Percentiles rank a stretch among this genome's conserved stretches.
phyloP scores from a whole-genome alignment of 257 asterid genomes.

The Fraxinus anomala region DNA sequence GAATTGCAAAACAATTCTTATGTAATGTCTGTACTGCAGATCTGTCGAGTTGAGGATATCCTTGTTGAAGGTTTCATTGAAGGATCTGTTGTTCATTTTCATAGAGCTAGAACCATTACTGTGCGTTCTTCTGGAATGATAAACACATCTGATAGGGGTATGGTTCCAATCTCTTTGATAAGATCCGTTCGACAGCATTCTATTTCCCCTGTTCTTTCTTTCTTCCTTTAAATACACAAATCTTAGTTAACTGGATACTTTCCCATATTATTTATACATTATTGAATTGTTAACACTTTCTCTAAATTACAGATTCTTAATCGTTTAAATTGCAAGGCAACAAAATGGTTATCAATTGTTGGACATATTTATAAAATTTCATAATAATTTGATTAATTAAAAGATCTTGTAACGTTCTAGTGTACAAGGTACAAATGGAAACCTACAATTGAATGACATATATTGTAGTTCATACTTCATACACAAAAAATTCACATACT shows the following conservation, averaged over 20 bases:
- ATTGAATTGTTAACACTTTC: conserved; percentile 16
- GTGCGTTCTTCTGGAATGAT: conserved; percentile 79
- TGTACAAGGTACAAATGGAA: neutral
- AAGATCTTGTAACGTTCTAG: neutral
- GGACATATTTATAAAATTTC: neutral
- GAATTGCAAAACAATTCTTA: neutral
- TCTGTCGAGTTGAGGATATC: conserved; percentile 98
- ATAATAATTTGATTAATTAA: neutral
- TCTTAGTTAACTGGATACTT: neutral
- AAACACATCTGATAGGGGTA: conserved; percentile 97
- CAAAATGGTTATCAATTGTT: neutral
- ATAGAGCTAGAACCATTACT: conserved; percentile 79
- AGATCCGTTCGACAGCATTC: neutral
- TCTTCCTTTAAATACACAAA: conserved; percentile 1
- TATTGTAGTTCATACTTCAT: neutral
- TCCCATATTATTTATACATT: conserved; percentile 13
- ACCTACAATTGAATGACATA: neutral
- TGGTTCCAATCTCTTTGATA: conserved; percentile 21
- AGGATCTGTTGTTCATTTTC: conserved; percentile 99
- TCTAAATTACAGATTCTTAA: neutral
- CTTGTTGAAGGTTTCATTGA: conserved; percentile 87
- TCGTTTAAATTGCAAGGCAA: neutral
- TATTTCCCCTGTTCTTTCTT: neutral
- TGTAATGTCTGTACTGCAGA: conserved; percentile 41
- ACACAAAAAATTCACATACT: neutral